Percentiles rank a stretch among this genome's conserved stretches.
These are phyloP conservation scores for Penicillium silybi DNA, from an alignment of 495 filamentous ascomycete genomes.

Conservation along the genomic window DNA sequence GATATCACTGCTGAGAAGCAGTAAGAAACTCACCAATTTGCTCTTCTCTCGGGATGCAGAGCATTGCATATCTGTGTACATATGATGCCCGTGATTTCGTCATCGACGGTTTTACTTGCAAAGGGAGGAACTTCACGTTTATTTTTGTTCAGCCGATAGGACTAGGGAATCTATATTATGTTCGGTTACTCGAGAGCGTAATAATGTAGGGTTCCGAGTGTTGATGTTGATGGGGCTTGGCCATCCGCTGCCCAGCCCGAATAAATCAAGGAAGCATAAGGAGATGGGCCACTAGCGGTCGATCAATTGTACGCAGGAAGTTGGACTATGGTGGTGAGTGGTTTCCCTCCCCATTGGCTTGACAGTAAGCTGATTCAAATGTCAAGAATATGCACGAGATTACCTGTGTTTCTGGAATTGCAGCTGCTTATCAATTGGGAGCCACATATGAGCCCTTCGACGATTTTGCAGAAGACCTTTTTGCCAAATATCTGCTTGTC, in stretches of 20 bases:
- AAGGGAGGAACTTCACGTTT: not conserved
- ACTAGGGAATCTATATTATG: not conserved
- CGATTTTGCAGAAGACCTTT: conserved; percentile 55
- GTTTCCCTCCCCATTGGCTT: not conserved
- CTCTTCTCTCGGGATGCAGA: not conserved
- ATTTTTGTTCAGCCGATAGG: not conserved
- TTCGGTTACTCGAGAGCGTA: not conserved
- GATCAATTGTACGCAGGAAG: conserved; percentile 62
- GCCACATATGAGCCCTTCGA: conserved; percentile 68
- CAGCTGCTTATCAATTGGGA: conserved; percentile 73
- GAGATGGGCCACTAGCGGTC: not conserved
- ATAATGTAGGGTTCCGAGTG: not conserved
- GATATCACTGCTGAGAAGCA: not conserved
- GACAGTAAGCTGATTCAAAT: not conserved
- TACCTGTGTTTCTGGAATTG: conserved; percentile 72
- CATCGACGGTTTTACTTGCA: not conserved
- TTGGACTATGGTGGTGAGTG: conserved; percentile 74
- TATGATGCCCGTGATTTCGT: not conserved
- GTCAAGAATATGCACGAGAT: conserved; percentile 74
- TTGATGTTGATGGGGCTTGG: too few species aligned
- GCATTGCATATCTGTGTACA: not conserved
- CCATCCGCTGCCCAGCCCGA: not conserved
- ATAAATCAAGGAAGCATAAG: not conserved
- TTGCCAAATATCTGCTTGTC: conserved; percentile 52
- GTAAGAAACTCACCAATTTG: not conserved